phyloP scores from a whole-genome alignment of 306 rosid genomes.

The Sphenostylis stenocarpa region DNA sequence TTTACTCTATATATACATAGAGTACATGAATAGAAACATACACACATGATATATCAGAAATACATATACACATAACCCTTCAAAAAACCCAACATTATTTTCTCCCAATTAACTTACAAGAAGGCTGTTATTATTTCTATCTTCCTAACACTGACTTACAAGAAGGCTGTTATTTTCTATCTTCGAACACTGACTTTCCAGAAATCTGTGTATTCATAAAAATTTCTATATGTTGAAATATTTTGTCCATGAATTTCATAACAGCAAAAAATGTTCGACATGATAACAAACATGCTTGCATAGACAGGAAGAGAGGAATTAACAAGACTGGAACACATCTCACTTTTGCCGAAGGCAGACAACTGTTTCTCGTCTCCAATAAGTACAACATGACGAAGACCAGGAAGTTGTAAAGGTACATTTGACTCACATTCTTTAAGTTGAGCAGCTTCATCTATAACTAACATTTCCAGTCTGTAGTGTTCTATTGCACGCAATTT shows the following conservation, averaged over 20 bases:
- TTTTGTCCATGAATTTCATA: not conserved
- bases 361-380: slow-evolving; percentile 51
- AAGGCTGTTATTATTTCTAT: too few species aligned
- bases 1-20: too few species aligned
- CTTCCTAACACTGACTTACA: too few species aligned
- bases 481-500: slow-evolving; percentile 34
- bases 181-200: slow-evolving; percentile 34
- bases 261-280: not conserved
- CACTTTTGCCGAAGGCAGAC: slow-evolving; percentile 47
- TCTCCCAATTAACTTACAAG: too few species aligned
- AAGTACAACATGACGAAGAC: slow-evolving; percentile 44
- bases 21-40: too few species aligned
- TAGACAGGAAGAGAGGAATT: slow-evolving; percentile 21
- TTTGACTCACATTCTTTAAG: slow-evolving; percentile 52
- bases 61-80: too few species aligned
- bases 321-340: slow-evolving; percentile 38
- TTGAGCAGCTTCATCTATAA: slow-evolving; percentile 57
- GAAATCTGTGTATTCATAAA: slow-evolving; percentile 37
- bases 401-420: slow-evolving; percentile 45
- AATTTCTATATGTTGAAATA: not conserved
- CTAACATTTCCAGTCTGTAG: slow-evolving; percentile 37
- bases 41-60: too few species aligned
- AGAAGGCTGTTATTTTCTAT: too few species aligned
- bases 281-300: not conserved
- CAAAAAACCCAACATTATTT: too few species aligned